These are phyloP conservation scores for Lippia alba DNA, from an alignment of 305 asterid species.

Conservation along the genomic window DNA sequence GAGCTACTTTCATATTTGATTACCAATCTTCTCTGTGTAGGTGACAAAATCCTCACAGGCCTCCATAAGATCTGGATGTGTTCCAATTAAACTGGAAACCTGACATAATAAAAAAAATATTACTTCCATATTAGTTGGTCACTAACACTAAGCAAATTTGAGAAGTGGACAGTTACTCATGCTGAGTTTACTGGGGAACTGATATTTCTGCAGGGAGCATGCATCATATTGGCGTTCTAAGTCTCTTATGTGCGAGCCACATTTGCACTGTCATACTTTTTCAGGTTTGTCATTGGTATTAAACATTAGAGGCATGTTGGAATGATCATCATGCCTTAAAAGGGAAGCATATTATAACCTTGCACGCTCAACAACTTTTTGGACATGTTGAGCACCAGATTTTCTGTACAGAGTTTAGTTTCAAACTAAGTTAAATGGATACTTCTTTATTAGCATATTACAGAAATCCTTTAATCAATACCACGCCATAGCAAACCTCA, in stretches of 20 bases:
- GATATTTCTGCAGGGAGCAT: conserved; percentile 9
- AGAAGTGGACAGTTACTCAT: neutral
- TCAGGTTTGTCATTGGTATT: conserved; percentile 10
- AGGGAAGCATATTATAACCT: conserved; percentile 10
- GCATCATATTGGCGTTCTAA: neutral
- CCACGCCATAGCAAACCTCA: neutral
- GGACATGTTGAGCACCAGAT: conserved; percentile 20
- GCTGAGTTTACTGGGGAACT: neutral
- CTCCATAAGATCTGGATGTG: conserved; percentile 77
- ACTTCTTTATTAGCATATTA: conserved; percentile 2
- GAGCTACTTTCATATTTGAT: conserved; percentile 28
- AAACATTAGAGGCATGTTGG: neutral
- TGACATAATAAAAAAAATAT: conserved; percentile 42
- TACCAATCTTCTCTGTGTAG: conserved; percentile 71
- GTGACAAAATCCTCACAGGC: conserved; percentile 72
- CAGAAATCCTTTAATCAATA: neutral
- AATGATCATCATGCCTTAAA: conserved; percentile 25
- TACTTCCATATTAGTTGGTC: conserved; percentile 34
- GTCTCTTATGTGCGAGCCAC: neutral
- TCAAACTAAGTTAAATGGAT: too few relatives aligned
- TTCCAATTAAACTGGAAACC: conserved; percentile 74
- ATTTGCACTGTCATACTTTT: conserved; percentile 1
- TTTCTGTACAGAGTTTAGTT: neutral
- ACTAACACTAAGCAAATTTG: conserved; percentile 10
- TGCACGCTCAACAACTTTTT: neutral